Evolutionary conservation across 2,329 filamentous ascomycete genomes (phyloP), one percentile per base, ranked within the genome.

Genomic region (Ustilaginoidea virens): DNA sequence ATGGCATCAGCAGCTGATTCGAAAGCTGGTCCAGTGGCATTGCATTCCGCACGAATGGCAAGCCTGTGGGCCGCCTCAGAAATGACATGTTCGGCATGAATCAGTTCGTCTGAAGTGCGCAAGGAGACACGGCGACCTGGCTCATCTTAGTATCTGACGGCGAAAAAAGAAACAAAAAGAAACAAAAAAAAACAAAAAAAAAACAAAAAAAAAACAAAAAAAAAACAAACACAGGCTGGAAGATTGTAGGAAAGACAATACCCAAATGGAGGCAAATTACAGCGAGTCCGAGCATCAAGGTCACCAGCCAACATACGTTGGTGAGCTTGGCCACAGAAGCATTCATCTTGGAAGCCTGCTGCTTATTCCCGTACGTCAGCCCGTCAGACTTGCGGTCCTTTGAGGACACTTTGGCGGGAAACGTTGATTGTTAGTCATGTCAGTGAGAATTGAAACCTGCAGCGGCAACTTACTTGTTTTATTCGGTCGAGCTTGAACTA

Each of bases 21-120:
- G 19, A 31, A 32, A 4, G 17, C 8, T 18, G 30, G 13, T 2
- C 30, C 31, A 16, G 37, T 34, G 14, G 39, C 40, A 15, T 36
- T 35, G 28, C 35, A 39, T 16, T 40, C 40, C 8, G 23, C 39
- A 22, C 35, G 39, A 29, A 39, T 31, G 27, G 33, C 37, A 25
- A 46, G 38, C 28, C 40, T 30, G 14, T 44, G 40, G 17, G 35
- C 34, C 10, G 33, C 38, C 31, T 37, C 29, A 9, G 36, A 34
- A 11, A 41, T 32, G 7, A 35, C 22, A 13, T 37, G 27, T 25
- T 40, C 33, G 6, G 38, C 39, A 14, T 37, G 34, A 10, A 39
- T 17, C 21, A 41, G 33, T 29, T 42, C 37, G 10, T 33, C 33
- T 4, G 30, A 17, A 7, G 24, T 22, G n/a, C 21, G 20, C 10